Conservation (phyloP, 345 rosid species). For the Salix koriyanagi region DNA sequence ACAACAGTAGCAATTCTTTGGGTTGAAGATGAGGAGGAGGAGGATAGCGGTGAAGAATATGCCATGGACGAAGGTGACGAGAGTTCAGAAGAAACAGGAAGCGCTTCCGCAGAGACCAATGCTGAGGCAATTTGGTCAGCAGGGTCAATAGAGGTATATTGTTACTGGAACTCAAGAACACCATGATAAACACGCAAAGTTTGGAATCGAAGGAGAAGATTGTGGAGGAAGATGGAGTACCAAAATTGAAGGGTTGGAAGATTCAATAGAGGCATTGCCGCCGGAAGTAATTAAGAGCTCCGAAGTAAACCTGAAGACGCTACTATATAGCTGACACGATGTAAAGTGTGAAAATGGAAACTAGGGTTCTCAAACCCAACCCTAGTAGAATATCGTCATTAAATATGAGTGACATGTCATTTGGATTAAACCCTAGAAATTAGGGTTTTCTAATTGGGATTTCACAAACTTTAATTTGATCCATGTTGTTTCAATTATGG, state of each 20-base stretch:
- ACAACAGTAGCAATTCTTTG: neutral
- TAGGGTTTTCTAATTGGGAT: too few relatives aligned
- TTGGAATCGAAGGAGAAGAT: slow-evolving; percentile 9
- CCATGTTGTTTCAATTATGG: too few relatives aligned
- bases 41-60: neutral
- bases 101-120: slow-evolving; percentile 33
- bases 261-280: slow-evolving; percentile 19
- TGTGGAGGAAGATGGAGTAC: neutral
- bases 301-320: neutral
- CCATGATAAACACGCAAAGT: neutral
- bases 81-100: slow-evolving; percentile 29
- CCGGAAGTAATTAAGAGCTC: slow-evolving; percentile 11
- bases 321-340: too few relatives aligned
- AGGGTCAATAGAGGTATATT: slow-evolving; percentile 23
- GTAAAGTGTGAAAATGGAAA: too few relatives aligned
- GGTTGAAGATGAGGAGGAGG: neutral
- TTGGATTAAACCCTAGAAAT: too few relatives aligned
- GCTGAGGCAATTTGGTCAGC: slow-evolving; percentile 38
- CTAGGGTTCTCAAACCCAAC: too few relatives aligned
- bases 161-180: slow-evolving; percentile 18
- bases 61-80: slow-evolving; percentile 12
- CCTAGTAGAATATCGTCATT: too few relatives aligned
- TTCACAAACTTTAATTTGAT: too few relatives aligned
- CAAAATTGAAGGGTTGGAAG: slow-evolving; percentile 6
- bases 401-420: too few relatives aligned